These are phyloP conservation scores for Penicillium palitans DNA, from an alignment of 2,329 filamentous ascomycete genomes.

Conservation along the genomic window DNA sequence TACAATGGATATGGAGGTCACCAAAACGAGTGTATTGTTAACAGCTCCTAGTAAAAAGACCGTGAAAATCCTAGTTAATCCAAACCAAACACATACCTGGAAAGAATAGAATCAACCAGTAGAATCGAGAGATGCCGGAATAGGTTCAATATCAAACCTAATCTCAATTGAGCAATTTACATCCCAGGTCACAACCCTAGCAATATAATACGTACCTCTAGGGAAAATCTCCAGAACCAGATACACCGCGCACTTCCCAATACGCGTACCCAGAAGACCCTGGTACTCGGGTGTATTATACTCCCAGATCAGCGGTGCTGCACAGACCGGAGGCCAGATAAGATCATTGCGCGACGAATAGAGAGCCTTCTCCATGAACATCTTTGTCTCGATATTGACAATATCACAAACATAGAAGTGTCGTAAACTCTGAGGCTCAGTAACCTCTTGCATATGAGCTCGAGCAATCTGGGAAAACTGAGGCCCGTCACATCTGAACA, in stretches of 20 bases:
- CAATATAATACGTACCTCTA: slow-evolving; percentile 5
- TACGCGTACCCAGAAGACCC: slow-evolving; percentile 1
- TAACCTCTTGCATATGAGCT: not conserved
- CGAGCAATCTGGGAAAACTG: slow-evolving; percentile 2
- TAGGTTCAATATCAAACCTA: slow-evolving; percentile 7
- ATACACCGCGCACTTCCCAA: slow-evolving; percentile 4
- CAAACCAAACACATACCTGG: not conserved
- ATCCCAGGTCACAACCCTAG: not conserved
- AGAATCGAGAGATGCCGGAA: not conserved
- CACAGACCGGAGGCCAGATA: not conserved
- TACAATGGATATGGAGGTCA: not conserved
- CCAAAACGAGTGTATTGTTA: not conserved
- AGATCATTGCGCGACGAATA: not conserved
- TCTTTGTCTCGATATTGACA: not conserved
- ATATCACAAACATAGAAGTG: slow-evolving; percentile 3
- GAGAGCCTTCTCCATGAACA: not conserved
- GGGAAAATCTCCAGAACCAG: not conserved
- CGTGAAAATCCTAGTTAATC: not conserved
- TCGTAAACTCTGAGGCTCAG: not conserved
- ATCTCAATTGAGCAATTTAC: not conserved
- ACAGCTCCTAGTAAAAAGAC: not conserved
- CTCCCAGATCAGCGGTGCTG: not conserved
- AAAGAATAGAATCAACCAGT: not conserved
- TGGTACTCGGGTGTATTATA: slow-evolving; percentile 5
- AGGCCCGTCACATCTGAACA: not conserved